phyloP scores from a whole-genome alignment of 768 basidiomycete genomes.

The Lentinula raphanica region DNA sequence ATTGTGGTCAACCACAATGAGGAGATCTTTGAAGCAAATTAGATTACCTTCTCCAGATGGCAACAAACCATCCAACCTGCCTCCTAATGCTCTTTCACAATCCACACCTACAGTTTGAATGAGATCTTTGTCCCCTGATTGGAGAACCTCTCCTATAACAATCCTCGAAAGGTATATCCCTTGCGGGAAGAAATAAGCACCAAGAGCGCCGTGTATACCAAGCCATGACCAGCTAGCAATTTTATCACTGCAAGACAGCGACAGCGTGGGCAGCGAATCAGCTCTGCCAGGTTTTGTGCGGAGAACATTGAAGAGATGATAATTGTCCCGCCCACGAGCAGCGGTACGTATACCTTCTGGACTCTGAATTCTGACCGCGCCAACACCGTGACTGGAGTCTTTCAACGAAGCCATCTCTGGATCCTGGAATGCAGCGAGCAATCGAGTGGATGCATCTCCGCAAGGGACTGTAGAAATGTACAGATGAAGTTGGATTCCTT shows the following conservation, averaged over 20 bases:
- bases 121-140: conserved; percentile 21
- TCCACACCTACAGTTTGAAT: conserved; percentile 45
- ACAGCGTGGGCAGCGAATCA: conserved; percentile 76
- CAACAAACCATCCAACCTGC: conserved; percentile 39
- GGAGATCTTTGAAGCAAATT: no score
- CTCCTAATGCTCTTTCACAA: conserved; percentile 64
- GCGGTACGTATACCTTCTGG: no score
- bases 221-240: conserved; percentile 82
- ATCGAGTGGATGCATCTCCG: conserved; percentile 84
- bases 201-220: conserved; percentile 83
- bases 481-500: conserved; percentile 50
- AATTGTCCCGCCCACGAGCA: conserved; percentile 76
- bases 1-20: no score
- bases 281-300: conserved; percentile 94
- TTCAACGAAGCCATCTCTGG: conserved; percentile 67
- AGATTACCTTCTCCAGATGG: neutral
- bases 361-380: conserved; percentile 20
- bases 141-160: conserved; percentile 65
- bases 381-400: conserved; percentile 35
- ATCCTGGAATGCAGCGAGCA: conserved; percentile 72
- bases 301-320: conserved; percentile 65
- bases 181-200: conserved; percentile 37
- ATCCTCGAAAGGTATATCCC: conserved; percentile 66
- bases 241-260: conserved; percentile 95
- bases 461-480: conserved; percentile 66